Evolutionary conservation across 2,329 filamentous ascomycete genomes (phyloP), one percentile per base, ranked within the genome.

Genomic region (Pseudogymnoascus sp.): DNA sequence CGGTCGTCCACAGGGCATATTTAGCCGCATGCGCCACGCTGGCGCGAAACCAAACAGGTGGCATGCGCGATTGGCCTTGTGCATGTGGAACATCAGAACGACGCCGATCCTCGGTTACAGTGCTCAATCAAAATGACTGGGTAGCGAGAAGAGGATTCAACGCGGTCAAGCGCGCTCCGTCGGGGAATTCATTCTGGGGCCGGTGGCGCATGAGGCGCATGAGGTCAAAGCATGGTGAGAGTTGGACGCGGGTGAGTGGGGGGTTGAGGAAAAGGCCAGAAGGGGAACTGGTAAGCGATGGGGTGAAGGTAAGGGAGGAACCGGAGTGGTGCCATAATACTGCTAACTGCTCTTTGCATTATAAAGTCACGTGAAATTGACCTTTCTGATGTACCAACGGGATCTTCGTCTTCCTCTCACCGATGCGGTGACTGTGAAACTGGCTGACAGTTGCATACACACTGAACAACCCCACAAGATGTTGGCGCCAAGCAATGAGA

Each of bases 251-350:
- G 10, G n/a, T 48, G 13, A 48, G 41, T 28, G 23, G 41, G 8
- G 37, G 21, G 8, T 28, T 9, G 12, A 28, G 13, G n/a, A 18
- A 18, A 3, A 19, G 26, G 26, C 45, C 45, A 52, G 26, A 52
- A 52, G 26, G 26, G 45, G 45, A 30, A 52, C 26, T 52, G 45
- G 45, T 52, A 52, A 52, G 45, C 45, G 45, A 52, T 8, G 26
- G 18, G 39, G 39, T 9, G 21, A 28, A 28, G 45, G 38, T 7
- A 13, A 52, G 30, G 45, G 30, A 9, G 45, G 30, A 9, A 8
- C 45, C 45, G 45, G 45, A 52, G 45, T 52, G 5, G 26, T 19
- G 15, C 45, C 26, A 26, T 52, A 30, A 30, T 15, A 21, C 9
- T n/a, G n/a, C 28, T 34, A 13, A 21, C 38, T 39, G 10, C n/a